Evolutionary conservation across 371 early-diverging fungal genomes (phyloP), one percentile per base, ranked within the genome.

Genomic region (Smittium mucronatum): DNA sequence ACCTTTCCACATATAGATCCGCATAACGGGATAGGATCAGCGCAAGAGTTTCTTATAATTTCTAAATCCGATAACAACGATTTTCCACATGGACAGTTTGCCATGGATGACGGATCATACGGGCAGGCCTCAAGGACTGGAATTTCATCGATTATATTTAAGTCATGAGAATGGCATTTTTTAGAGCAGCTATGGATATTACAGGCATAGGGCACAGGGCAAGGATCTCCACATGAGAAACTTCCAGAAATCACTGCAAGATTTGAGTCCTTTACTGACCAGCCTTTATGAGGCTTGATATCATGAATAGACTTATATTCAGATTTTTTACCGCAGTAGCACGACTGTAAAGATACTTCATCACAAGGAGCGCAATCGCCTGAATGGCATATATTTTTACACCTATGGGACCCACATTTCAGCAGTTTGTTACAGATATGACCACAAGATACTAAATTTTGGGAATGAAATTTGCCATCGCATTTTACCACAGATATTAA

Each of bases 51-150:
- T 11, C 91, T 83, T 8, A 70, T 33, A 0, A 84, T 72, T 0
- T 77, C 70, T 26, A 85, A 72, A 1, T 71, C 70, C 33, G 58
- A 66, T 1, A 83, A 71, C n/a, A 69, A 58, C 11, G 59, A 16
- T n/a, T 82, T 71, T 16, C 92, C 92, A 74, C 96, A 96, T n/a
- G 93, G 95, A 72, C 96, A 96, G 0, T 84, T 82, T 34, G 66
- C 79, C 0, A 88, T 78, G 0, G 73, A 36, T 0, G 70, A 68
- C 0, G 93, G 94, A 75, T 88, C 88, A 57, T 82, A 80, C 2
- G 91, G 89, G 71, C 96, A 96, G 21, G 74, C 64, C 30, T 74
- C 82, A 29, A 81, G 75, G 36, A 33, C 30, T 31, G 34, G 35
- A 21, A 30, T 64, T 2, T 29, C 5, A 11, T 64, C 31, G 5